Evolutionary conservation across 2,329 filamentous ascomycete genomes (phyloP), one percentile per base, ranked within the genome.

Genomic region (Colletotrichum viniferum): DNA sequence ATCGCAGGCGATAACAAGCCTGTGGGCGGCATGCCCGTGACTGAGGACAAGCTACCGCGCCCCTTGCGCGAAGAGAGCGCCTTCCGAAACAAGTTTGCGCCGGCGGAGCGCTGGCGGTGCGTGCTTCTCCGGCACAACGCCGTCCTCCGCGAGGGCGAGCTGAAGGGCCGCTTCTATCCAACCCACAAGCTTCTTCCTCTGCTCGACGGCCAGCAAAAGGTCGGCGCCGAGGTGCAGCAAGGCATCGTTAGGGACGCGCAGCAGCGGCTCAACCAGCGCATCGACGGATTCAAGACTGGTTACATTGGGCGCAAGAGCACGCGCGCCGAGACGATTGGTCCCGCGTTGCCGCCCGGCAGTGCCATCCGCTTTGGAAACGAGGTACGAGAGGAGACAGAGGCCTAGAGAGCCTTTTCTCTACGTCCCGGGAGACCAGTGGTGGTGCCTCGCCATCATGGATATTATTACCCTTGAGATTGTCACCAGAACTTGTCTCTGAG

Each of bases 121-220:
- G 79, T 81, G 4, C 79, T 89, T 56, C 83, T 87, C 32, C 84
- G 84, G 76, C 87, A 89, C 74, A 87, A 88, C 77, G 81, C 83
- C n/a, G 83, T 85, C 60, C 80, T 90, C 24, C 85, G 87, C 76
- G 89, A 91, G 78, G 79, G 80, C 16, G 84, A 85, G 26, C 85
- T 92, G 66, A 85, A 86, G 73, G 90, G 90, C 66, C 85, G 90
- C n/a, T 91, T 91, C 82, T 92, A 92, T 82, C 88, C 90, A 18
- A 88, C 88, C n/a, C 82, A 87, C 73, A 85, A 86, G 73, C 84
- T 92, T 43, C 87, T 90, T 81, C 85, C 86, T 18, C 86, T 91
- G 70, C 82, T 91, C 69, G 68, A 75, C 43, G 72, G 73, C 30
- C 64, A 68, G 26, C 32, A 52, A 55, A 62, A 74, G n/a, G 84